phyloP scores from a whole-genome alignment of 2,329 filamentous ascomycete species.

The Aphanoascus verrucosus region DNA sequence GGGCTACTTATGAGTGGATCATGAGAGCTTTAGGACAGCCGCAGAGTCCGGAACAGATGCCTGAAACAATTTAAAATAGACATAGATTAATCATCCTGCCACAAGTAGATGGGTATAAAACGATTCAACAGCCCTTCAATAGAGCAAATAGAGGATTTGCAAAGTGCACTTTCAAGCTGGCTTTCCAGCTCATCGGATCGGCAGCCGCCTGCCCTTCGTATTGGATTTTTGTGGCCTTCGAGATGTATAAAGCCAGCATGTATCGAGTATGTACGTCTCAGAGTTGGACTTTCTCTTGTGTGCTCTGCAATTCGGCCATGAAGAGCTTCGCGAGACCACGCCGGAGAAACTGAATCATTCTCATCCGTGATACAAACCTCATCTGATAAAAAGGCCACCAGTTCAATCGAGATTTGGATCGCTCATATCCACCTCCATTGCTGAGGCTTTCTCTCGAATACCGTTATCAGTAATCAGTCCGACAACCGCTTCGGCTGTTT shows the following conservation, averaged over 20 bases:
- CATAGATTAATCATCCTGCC: neutral
- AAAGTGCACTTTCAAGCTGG: no score
- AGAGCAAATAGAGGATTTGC: neutral
- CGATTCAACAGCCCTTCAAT: neutral
- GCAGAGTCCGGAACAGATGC: neutral
- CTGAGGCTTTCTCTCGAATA: conserved; percentile 25
- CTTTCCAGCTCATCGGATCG: no score
- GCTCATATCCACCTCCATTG: conserved; percentile 36
- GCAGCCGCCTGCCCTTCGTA: no score
- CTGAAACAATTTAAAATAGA: neutral
- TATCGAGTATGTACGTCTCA: no score
- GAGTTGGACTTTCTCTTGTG: no score
- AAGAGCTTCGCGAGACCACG: no score
- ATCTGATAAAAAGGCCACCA: neutral
- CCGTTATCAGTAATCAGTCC: conserved; percentile 63
- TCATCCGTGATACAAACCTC: neutral
- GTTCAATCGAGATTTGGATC: conserved; percentile 12
- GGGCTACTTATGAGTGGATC: conserved; percentile 83
- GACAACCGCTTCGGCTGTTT: conserved; percentile 69
- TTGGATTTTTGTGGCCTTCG: no score
- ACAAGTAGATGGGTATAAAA: neutral
- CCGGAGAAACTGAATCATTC: no score
- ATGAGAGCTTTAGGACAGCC: conserved; percentile 44
- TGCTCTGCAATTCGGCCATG: no score
- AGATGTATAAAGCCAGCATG: no score